Evolutionary conservation across 2,329 filamentous ascomycete genomes (phyloP).

Genomic region (Aspergillus ochraceoroseus): DNA sequence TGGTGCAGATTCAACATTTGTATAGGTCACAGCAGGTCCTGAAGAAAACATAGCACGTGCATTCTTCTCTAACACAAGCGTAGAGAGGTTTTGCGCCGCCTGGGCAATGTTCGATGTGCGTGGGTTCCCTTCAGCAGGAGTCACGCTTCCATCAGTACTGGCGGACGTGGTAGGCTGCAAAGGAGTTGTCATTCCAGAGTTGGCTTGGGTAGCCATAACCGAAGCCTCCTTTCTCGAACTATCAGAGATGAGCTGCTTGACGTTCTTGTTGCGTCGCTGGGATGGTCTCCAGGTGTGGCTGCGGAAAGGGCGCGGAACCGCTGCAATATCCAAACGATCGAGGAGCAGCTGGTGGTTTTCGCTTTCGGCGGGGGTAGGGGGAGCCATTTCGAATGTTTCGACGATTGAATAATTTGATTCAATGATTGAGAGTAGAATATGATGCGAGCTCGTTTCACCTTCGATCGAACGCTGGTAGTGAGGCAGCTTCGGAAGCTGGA

Average conservation of each 20-base stretch:
- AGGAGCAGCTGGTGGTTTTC: slow-evolving; percentile 81
- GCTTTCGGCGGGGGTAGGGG: slow-evolving; percentile 65
- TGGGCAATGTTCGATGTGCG: slow-evolving; percentile 70
- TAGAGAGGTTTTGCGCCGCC: slow-evolving; percentile 78
- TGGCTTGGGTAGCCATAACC: slow-evolving; percentile 72
- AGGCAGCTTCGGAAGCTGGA: not conserved
- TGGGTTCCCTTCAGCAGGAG: slow-evolving; percentile 44
- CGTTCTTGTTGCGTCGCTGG: slow-evolving; percentile 95
- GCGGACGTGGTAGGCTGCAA: slow-evolving; percentile 32
- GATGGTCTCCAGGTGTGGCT: slow-evolving; percentile 87
- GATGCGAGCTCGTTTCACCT: too few species aligned
- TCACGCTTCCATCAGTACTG: slow-evolving; percentile 41
- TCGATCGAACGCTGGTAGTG: too few species aligned
- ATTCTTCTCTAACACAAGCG: slow-evolving; percentile 82
- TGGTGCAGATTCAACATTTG: slow-evolving; percentile 92
- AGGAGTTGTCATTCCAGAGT: slow-evolving; percentile 74
- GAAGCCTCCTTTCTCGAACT: slow-evolving; percentile 86
- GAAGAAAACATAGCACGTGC: slow-evolving; percentile 43
- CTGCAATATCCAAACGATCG: slow-evolving; percentile 85
- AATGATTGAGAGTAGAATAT: not conserved
- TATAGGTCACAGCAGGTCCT: slow-evolving; percentile 78
- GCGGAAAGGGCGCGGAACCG: slow-evolving; percentile 81
- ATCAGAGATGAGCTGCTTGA: slow-evolving; percentile 93
- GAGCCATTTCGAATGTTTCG: slow-evolving; percentile 47
- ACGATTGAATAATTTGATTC: too few species aligned